These are phyloP conservation scores for Solanum clarkiae DNA, from an alignment of 257 asterid species.

Conservation along the genomic window DNA sequence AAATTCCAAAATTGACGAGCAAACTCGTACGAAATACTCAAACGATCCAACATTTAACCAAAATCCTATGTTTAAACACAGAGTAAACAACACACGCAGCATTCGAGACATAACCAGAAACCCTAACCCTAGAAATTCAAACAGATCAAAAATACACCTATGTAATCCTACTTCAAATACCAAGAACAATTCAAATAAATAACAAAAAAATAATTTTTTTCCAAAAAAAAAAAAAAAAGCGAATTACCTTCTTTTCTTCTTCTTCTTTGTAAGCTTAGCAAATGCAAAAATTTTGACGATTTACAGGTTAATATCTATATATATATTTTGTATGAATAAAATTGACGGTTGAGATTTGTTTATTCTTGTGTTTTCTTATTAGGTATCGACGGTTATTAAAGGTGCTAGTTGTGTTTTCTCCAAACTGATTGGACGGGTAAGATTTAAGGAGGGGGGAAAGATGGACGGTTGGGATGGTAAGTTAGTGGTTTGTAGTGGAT, in stretches of 20 bases:
- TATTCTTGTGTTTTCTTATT: conserved; percentile 17
- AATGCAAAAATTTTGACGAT: neutral
- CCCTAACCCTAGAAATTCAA: neutral
- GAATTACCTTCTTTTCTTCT: neutral
- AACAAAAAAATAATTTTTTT: neutral
- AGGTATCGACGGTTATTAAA: conserved; percentile 33
- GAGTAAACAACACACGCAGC: neutral
- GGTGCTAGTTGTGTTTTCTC: conserved; percentile 46
- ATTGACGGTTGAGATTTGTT: conserved; percentile 36
- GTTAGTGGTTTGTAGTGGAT: conserved; percentile 26
- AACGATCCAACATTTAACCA: neutral
- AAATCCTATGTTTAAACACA: neutral
- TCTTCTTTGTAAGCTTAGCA: neutral
- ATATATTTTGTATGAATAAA: conserved; percentile 3
- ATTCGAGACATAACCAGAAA: neutral
- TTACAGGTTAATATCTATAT: conserved; percentile 1
- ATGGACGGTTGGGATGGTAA: conserved; percentile 31
- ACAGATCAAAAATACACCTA: neutral
- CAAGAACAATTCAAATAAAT: neutral
- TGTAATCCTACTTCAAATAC: neutral
- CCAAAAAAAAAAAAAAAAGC: too few relatives aligned
- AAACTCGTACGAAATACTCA: neutral
- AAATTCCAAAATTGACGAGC: neutral
- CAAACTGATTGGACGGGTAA: conserved; percentile 17
- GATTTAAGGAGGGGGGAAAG: conserved; percentile 1